Conservation (phyloP, 2,329 filamentous ascomycete genomes). For the Aspergillus luchuensis region DNA sequence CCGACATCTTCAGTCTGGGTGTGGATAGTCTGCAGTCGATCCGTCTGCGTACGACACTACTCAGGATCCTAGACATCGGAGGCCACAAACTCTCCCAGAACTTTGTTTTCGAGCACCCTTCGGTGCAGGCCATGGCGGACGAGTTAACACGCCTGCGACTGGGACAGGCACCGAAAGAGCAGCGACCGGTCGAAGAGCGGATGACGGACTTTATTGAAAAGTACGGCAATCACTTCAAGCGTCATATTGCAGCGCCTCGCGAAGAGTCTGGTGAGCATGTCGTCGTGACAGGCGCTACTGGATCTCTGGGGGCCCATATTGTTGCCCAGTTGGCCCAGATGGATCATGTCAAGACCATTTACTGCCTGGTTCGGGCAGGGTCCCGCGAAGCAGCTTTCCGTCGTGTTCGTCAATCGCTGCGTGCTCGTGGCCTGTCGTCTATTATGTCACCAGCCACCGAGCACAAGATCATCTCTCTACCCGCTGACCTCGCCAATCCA, state of each 20-base stretch:
- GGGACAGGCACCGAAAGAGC: background rate
- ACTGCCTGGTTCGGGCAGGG: slow-evolving; percentile 59
- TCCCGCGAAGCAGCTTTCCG: slow-evolving; percentile 27
- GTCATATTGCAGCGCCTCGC: background rate
- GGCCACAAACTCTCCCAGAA: background rate
- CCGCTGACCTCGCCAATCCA: slow-evolving; percentile 49
- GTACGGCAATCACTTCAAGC: slow-evolving; percentile 38
- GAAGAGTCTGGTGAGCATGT: background rate
- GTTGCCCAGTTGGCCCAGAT: slow-evolving; percentile 51
- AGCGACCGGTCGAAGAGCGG: slow-evolving; percentile 38
- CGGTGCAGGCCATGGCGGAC: slow-evolving; percentile 22
- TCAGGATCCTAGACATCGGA: slow-evolving; percentile 9
- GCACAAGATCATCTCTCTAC: slow-evolving; percentile 50
- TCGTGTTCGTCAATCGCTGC: slow-evolving; percentile 50
- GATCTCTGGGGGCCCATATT: slow-evolving; percentile 64
- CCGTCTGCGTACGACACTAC: slow-evolving; percentile 20
- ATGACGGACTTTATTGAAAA: slow-evolving; percentile 46
- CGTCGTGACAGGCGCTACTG: slow-evolving; percentile 59
- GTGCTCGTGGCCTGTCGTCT: slow-evolving; percentile 19
- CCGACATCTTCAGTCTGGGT: slow-evolving; percentile 27
- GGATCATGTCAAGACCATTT: slow-evolving; percentile 38
- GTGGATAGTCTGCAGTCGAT: slow-evolving; percentile 28
- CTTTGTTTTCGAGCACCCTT: slow-evolving; percentile 22
- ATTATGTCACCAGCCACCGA: slow-evolving; percentile 17
- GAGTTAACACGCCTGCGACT: slow-evolving; percentile 1